Evolutionary conservation across 768 basidiomycete species (phyloP).

Genomic region (Phaeotremella fagi): DNA sequence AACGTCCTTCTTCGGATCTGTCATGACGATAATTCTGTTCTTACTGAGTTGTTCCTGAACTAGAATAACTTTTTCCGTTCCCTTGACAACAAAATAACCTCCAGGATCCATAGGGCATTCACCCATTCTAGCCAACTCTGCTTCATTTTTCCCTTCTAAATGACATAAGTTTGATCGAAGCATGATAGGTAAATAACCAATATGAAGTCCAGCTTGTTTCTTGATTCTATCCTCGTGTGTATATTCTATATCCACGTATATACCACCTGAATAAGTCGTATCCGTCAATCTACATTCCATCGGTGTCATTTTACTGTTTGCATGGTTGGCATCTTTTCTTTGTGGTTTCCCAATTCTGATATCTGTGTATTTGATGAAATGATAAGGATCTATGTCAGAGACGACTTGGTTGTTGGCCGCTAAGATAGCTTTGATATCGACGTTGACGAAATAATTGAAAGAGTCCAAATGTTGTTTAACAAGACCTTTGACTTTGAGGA

Average conservation of each 20-base stretch:
- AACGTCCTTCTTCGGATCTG: slow-evolving; percentile 77
- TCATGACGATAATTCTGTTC: slow-evolving; percentile 98
- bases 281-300: slow-evolving; percentile 96
- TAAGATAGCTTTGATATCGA: slow-evolving; percentile 88
- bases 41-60: slow-evolving; percentile 99
- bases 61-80: slow-evolving; percentile 97
- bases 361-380: slow-evolving; percentile 94
- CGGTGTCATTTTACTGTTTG: slow-evolving; percentile 81
- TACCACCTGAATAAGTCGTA: slow-evolving; percentile 86
- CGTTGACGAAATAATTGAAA: slow-evolving; percentile 97
- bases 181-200: slow-evolving; percentile 95
- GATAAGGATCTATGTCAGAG: slow-evolving; percentile 87
- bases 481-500: slow-evolving; percentile 93
- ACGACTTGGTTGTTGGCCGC: slow-evolving; percentile 56
- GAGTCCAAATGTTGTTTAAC: slow-evolving; percentile 99
- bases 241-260: slow-evolving; percentile 91
- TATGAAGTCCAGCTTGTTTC: slow-evolving; percentile 71
- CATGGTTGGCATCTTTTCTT: slow-evolving; percentile 62
- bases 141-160: slow-evolving; percentile 68
- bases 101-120: slow-evolving; percentile 98
- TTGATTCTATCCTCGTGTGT: slow-evolving; percentile 87
- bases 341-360: slow-evolving; percentile 89
- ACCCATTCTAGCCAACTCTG: slow-evolving; percentile 84
- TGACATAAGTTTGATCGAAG: slow-evolving; percentile 91
- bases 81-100: slow-evolving; percentile 99